Conservation (phyloP, 164 flowering plant genomes). For the Piper longum region DNA sequence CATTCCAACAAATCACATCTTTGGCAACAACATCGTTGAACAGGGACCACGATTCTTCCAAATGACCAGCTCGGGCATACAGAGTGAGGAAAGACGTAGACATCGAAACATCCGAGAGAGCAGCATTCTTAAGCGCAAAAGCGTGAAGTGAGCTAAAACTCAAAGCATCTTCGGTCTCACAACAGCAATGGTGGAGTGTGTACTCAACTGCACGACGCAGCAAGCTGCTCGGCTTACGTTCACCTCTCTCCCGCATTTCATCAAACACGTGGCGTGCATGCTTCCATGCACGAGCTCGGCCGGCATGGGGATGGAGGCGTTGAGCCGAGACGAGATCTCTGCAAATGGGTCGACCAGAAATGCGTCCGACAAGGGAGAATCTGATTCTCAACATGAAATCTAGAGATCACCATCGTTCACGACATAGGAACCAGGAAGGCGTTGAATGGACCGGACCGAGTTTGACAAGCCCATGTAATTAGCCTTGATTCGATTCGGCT, state of each 20-base stretch:
- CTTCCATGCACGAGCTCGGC: not conserved
- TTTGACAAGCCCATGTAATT: no score
- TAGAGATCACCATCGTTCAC: no score
- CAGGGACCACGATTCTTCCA: slow-evolving; percentile 15
- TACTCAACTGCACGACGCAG: not conserved
- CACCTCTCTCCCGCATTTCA: not conserved
- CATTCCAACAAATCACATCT: slow-evolving; percentile 32
- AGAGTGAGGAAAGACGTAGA: slow-evolving; percentile 22
- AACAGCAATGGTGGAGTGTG: not conserved
- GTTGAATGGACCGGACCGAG: no score
- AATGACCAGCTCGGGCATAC: slow-evolving; percentile 21
- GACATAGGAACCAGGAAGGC: no score
- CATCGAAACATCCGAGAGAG: slow-evolving; percentile 15
- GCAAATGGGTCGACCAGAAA: not conserved
- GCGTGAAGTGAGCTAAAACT: slow-evolving; percentile 11
- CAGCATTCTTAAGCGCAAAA: slow-evolving; percentile 22
- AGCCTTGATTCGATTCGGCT: no score
- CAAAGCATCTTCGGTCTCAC: not conserved
- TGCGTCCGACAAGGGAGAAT: no score
- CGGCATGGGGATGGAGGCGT: not conserved
- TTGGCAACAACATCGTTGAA: slow-evolving; percentile 16
- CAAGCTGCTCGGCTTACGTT: not conserved
- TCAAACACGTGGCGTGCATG: not conserved
- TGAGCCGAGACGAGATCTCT: not conserved
- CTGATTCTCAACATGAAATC: no score